Evolutionary conservation across 495 filamentous ascomycete genomes (phyloP).

Genomic region (Podospora pseudopauciseta): DNA sequence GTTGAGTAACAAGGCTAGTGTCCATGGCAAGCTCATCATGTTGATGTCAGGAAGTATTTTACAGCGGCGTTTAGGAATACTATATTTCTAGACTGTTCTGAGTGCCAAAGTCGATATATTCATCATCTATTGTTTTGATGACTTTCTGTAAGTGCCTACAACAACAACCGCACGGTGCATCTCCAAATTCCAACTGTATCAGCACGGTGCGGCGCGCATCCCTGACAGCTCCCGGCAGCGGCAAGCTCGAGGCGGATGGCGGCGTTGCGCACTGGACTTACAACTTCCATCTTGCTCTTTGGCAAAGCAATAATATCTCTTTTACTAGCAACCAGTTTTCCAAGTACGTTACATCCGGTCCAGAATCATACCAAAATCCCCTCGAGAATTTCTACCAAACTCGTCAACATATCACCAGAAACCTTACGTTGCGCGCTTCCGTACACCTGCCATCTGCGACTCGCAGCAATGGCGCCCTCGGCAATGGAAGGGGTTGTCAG

Average conservation of each 20-base stretch:
- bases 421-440: background rate
- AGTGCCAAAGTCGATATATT: no score
- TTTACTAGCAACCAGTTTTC: background rate
- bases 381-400: background rate
- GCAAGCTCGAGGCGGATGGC: background rate
- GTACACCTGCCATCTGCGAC: background rate
- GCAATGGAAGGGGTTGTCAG: slow-evolving; percentile 36
- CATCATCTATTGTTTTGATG: background rate
- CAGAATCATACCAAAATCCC: background rate
- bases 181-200: background rate
- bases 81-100: background rate
- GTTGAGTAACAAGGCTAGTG: no score
- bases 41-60: background rate
- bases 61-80: background rate
- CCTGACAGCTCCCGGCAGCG: background rate
- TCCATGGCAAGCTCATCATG: no score
- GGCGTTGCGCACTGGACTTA: background rate
- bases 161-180: background rate
- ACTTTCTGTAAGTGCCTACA: background rate
- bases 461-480: slow-evolving; percentile 42
- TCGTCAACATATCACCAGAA: background rate
- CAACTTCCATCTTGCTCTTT: background rate
- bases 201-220: background rate
- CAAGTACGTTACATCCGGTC: background rate
- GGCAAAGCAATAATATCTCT: background rate